A percentile compares a stretch with the other conserved stretches of the same genome.
These are phyloP conservation scores for Draba incana DNA, from an alignment of 345 rosid genomes.

Conservation along the genomic window DNA sequence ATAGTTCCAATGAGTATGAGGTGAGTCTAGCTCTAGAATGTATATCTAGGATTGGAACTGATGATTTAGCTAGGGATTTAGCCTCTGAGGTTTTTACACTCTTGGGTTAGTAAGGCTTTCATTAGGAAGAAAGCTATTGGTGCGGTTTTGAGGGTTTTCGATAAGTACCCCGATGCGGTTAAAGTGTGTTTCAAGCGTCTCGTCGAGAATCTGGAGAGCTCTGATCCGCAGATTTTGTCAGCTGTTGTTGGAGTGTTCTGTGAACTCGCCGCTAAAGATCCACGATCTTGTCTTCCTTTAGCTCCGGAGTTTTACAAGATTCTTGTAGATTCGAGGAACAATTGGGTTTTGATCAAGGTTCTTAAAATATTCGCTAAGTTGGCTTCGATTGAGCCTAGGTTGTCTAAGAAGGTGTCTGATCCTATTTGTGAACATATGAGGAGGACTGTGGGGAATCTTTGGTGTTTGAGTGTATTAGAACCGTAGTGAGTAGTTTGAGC, in stretches of 20 bases:
- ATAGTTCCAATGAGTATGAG: slow-evolving; percentile 67
- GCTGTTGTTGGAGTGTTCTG: slow-evolving; percentile 84
- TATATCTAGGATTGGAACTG: slow-evolving; percentile 68
- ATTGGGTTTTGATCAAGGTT: slow-evolving; percentile 91
- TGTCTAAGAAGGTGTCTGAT: slow-evolving; percentile 78
- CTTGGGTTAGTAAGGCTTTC: slow-evolving; percentile 59
- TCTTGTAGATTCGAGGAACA: slow-evolving; percentile 82
- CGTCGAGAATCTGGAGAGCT: slow-evolving; percentile 85
- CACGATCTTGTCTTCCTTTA: slow-evolving; percentile 75
- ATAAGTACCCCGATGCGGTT: slow-evolving; percentile 85
- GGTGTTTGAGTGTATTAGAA: slow-evolving; percentile 84
- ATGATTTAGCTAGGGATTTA: slow-evolving; percentile 89
- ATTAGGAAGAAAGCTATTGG: slow-evolving; percentile 80
- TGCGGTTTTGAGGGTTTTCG: slow-evolving; percentile 77
- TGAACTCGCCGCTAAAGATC: slow-evolving; percentile 74
- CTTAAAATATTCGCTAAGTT: slow-evolving; percentile 77
- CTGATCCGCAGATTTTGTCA: slow-evolving; percentile 61
- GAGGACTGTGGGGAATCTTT: slow-evolving; percentile 79
- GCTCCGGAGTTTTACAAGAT: slow-evolving; percentile 89
- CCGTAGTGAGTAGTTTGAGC: slow-evolving; percentile 74
- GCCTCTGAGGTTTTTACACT: slow-evolving; percentile 81
- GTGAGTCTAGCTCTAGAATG: slow-evolving; percentile 85
- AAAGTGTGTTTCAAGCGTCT: slow-evolving; percentile 87
- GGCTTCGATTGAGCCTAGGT: slow-evolving; percentile 81
- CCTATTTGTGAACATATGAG: slow-evolving; percentile 89